Evolutionary conservation across 108 stramenopile species (phyloP).

Genomic region (Cylindrotheca fusiformis): DNA sequence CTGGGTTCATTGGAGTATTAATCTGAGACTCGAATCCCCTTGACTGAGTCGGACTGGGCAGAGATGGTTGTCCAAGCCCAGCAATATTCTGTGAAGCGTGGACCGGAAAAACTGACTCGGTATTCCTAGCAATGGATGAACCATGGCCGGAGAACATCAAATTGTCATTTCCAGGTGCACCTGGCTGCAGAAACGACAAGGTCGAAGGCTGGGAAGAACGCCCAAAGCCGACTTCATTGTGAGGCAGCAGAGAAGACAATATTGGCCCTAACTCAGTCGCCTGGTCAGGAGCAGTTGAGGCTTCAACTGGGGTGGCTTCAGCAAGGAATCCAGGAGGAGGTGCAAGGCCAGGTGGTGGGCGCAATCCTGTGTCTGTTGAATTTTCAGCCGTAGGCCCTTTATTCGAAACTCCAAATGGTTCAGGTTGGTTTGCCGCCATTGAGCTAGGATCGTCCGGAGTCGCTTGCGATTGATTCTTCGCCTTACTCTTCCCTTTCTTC

Average conservation of each 20-base stretch:
- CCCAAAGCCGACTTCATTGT: conserved; percentile 12
- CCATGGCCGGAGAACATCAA: no score
- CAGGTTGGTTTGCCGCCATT: background rate
- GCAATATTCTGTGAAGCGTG: no score
- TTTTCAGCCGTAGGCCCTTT: background rate
- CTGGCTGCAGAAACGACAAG: no score
- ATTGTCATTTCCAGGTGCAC: no score
- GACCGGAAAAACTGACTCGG: no score
- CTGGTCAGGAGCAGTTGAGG: background rate
- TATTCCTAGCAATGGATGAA: no score
- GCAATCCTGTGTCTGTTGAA: background rate
- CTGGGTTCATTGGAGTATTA: no score
- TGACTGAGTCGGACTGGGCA: no score
- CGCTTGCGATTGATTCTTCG: conserved; percentile 1
- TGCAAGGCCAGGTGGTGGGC: conserved; percentile 44
- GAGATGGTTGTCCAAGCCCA: no score
- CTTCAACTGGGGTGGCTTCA: background rate
- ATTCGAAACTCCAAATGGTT: background rate
- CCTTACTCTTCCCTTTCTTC: conserved; percentile 1
- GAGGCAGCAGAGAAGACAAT: conserved; percentile 2
- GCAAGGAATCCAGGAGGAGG: conserved; percentile 55
- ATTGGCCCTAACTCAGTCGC: conserved; percentile 5
- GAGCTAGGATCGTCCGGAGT: background rate
- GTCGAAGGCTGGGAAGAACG: no score
- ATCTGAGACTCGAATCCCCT: no score